phyloP scores from a whole-genome alignment of 192 early-diverging fungal genomes.

The Backusella morwellensis region DNA sequence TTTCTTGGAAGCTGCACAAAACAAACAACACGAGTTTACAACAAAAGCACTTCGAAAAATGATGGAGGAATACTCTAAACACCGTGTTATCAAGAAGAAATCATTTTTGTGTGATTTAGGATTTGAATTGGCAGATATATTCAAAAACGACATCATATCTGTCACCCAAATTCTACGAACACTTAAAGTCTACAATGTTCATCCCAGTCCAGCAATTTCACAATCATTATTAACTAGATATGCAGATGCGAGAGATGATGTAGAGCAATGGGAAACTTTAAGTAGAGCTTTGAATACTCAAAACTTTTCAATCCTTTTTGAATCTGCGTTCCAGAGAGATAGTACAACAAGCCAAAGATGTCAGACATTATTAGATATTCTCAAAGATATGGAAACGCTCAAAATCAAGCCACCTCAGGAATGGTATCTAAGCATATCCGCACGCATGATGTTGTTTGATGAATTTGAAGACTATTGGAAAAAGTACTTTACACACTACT shows the following conservation, averaged over 20 bases:
- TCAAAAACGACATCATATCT: neutral
- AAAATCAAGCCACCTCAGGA: neutral
- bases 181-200: neutral
- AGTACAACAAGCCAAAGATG: neutral
- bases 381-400: slow-evolving; percentile 25
- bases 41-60: neutral
- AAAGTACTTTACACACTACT: slow-evolving; percentile 1
- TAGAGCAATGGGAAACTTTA: neutral
- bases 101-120: neutral
- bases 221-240: neutral
- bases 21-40: neutral
- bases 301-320: slow-evolving; percentile 14
- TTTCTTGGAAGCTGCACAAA: neutral
- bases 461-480: slow-evolving; percentile 13
- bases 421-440: slow-evolving; percentile 11
- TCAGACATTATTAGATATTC: slow-evolving; percentile 1
- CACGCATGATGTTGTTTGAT: slow-evolving; percentile 14
- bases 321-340: slow-evolving; percentile 11
- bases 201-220: neutral
- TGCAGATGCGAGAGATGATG: neutral
- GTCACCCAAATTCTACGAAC: slow-evolving; percentile 15
- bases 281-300: neutral
- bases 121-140: neutral
- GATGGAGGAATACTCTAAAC: neutral
- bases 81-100: neutral